phyloP scores from a whole-genome alignment of 2,329 filamentous ascomycete genomes.

The Trichoderma gracile region DNA sequence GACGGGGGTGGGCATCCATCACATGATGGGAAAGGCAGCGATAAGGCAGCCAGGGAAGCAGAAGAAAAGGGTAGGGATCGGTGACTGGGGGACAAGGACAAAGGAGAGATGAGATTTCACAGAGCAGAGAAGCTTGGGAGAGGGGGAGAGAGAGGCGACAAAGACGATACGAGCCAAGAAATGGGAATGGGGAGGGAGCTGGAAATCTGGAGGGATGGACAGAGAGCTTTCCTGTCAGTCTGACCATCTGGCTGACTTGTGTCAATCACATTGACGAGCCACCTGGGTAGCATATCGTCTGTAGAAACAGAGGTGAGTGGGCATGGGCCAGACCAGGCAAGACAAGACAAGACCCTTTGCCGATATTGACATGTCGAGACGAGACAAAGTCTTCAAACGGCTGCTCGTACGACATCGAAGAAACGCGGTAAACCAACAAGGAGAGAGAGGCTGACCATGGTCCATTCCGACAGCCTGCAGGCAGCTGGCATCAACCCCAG shows the following conservation, averaged over 20 bases:
- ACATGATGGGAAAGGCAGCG: slow-evolving; percentile 3
- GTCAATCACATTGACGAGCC: slow-evolving; percentile 3
- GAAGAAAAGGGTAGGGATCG: background rate
- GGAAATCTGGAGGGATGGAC: slow-evolving; percentile 1
- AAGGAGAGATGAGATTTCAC: background rate
- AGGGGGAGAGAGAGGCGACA: background rate
- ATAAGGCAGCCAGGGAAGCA: slow-evolving; percentile 11
- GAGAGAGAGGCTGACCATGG: background rate
- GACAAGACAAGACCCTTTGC: no score
- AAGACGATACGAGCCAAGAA: background rate
- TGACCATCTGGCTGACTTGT: background rate
- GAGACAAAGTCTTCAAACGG: no score
- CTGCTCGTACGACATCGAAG: background rate
- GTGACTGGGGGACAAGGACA: slow-evolving; percentile 5
- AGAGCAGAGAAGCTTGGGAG: background rate
- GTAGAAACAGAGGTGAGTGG: no score
- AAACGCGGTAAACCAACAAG: no score
- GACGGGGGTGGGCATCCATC: slow-evolving; percentile 9
- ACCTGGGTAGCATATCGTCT: no score
- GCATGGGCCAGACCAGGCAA: no score
- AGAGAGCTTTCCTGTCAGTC: background rate
- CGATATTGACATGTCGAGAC: no score
- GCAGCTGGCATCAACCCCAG: background rate
- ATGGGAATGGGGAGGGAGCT: background rate
- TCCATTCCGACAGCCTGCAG: slow-evolving; percentile 5